Conservation (phyloP, 176 grass and related monocot species). For the Dendrocalamus sinicus region DNA sequence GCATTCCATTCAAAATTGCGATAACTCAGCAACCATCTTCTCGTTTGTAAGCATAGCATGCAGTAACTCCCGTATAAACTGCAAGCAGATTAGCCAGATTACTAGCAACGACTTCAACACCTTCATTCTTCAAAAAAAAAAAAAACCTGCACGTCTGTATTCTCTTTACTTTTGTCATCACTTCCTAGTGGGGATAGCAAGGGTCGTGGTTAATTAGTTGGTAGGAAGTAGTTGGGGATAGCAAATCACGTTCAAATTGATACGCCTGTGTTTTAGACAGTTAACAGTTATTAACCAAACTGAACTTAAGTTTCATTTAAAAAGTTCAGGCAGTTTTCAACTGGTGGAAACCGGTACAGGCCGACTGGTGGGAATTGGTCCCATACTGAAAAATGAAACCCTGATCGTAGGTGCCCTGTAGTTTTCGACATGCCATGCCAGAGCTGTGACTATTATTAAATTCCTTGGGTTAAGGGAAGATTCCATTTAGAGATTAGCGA, state of each 20-base stretch:
- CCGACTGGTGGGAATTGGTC: not conserved
- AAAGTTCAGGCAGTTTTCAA: not conserved
- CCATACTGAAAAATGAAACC: not conserved
- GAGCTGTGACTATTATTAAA: not conserved
- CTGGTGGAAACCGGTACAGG: not conserved
- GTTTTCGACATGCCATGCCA: too few relatives aligned
- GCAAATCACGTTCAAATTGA: too few relatives aligned
- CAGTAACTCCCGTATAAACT: not conserved
- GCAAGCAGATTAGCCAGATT: constrained; percentile 2
- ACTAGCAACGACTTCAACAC: not conserved
- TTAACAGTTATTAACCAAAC: not conserved
- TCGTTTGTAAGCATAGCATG: not conserved
- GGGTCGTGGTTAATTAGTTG: too few relatives aligned
- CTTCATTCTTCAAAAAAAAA: not conserved
- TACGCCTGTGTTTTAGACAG: too few relatives aligned
- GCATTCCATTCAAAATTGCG: not conserved
- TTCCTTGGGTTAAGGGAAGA: not conserved
- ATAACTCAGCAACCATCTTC: not conserved
- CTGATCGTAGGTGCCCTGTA: too few relatives aligned
- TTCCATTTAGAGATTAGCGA: not conserved
- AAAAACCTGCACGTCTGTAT: not conserved
- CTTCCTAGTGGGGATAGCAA: too few relatives aligned
- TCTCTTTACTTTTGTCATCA: too few relatives aligned
- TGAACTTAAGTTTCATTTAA: not conserved
- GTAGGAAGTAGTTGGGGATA: too few relatives aligned